A percentile compares a stretch with the other conserved stretches of the same genome.
phyloP scores from a whole-genome alignment of 225 moss, liverwort and hornwort genomes.

The Antitrichia curtipendula region DNA sequence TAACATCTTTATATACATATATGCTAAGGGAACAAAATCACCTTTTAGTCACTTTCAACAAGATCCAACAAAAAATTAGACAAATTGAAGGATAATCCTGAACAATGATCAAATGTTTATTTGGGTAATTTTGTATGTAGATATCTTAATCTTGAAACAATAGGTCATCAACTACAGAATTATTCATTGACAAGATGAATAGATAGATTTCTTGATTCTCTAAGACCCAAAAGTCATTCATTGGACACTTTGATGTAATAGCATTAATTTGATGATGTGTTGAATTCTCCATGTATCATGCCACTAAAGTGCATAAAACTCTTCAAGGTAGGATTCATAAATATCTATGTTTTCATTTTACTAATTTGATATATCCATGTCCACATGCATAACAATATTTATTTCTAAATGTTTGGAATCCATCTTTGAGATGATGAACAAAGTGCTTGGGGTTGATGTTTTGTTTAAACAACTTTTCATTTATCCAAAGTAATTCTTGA shows the following conservation, averaged over 20 bases:
- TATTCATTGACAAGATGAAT: neutral
- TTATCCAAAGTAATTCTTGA: neutral
- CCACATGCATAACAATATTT: neutral
- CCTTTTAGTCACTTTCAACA: too few relatives aligned
- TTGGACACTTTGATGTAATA: neutral
- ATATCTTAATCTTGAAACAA: neutral
- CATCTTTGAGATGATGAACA: neutral
- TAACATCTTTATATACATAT: too few relatives aligned
- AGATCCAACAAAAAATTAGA: too few relatives aligned
- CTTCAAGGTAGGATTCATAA: neutral
- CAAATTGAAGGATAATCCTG: too few relatives aligned
- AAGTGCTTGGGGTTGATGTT: neutral
- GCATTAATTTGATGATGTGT: neutral
- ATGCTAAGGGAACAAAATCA: too few relatives aligned
- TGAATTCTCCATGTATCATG: neutral
- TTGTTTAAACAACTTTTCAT: neutral
- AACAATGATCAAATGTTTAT: too few relatives aligned
- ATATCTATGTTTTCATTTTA: neutral
- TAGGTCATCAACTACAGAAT: neutral
- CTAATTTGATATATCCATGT: neutral
- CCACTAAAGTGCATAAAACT: neutral
- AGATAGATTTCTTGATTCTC: too few relatives aligned
- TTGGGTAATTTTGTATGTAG: neutral
- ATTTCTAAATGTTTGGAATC: accelerated
- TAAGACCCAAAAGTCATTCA: neutral